Conservation (phyloP, 495 filamentous ascomycete species). For the Thermothielavioides terrestris region DNA sequence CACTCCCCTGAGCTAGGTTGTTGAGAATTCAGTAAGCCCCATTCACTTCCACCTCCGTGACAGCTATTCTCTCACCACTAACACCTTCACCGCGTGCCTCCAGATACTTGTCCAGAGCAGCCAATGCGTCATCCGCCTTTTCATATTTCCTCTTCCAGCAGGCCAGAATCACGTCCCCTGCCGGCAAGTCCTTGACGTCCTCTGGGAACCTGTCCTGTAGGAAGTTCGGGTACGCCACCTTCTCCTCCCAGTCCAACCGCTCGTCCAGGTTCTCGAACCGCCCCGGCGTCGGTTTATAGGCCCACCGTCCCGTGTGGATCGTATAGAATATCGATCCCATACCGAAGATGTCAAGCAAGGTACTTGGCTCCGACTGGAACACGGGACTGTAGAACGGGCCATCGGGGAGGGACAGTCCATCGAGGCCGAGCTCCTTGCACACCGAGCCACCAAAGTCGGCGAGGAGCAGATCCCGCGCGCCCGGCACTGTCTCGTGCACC, state of each 20-base stretch:
- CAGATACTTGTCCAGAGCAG: no score
- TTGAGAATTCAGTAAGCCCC: no score
- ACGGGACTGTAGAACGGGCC: background rate
- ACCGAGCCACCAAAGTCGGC: background rate
- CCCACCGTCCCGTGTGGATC: background rate
- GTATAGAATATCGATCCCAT: background rate
- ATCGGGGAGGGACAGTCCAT: background rate
- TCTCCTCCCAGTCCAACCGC: background rate
- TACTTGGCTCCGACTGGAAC: background rate
- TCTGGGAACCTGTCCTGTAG: background rate
- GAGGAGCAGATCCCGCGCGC: background rate
- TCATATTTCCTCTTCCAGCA: background rate
- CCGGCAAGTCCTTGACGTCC: background rate
- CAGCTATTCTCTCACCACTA: no score
- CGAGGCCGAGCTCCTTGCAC: background rate
- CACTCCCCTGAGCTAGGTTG: no score
- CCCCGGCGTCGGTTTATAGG: background rate
- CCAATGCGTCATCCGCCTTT: background rate
- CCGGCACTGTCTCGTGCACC: background rate
- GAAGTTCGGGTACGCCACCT: background rate
- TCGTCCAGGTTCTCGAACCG: background rate
- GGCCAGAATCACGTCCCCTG: background rate
- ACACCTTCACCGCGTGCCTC: no score
- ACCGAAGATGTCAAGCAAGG: background rate
- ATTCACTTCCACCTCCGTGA: no score